A percentile compares a stretch with the other conserved stretches of the same genome.
Evolutionary conservation across 257 asterid species (phyloP).

Genomic region (Nicotiana attenuata): DNA sequence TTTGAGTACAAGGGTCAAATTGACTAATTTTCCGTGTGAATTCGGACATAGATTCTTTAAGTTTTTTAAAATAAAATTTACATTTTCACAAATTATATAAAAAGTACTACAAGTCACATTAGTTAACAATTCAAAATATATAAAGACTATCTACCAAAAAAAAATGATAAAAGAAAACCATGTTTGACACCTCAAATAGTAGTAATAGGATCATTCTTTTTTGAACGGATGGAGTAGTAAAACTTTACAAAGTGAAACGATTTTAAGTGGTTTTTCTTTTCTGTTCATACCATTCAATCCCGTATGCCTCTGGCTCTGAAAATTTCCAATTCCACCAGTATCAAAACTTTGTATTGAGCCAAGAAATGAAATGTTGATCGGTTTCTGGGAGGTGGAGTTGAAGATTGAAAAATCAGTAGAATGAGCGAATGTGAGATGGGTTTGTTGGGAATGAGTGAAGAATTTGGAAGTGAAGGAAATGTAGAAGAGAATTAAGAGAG

Average conservation of each 20-base stretch:
- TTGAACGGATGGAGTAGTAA: no score
- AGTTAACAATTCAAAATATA: no score
- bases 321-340: neutral
- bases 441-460: constrained; percentile 37
- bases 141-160: no score
- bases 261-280: neutral
- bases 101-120: no score
- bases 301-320: neutral
- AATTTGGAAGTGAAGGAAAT: constrained; percentile 58
- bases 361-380: constrained; percentile 1
- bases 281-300: neutral
- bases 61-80: no score
- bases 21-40: no score
- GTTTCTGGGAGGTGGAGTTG: constrained; percentile 24
- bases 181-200: no score
- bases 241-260: neutral
- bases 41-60: no score
- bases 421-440: constrained; percentile 15
- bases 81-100: no score
- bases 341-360: neutral
- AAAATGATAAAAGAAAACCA: no score
- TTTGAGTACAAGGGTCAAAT: no score
- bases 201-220: no score
- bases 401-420: neutral
- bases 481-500: constrained; percentile 54